phyloP scores from a whole-genome alignment of 2,329 filamentous ascomycete species.

The Arthrobotrys sphaeroides region DNA sequence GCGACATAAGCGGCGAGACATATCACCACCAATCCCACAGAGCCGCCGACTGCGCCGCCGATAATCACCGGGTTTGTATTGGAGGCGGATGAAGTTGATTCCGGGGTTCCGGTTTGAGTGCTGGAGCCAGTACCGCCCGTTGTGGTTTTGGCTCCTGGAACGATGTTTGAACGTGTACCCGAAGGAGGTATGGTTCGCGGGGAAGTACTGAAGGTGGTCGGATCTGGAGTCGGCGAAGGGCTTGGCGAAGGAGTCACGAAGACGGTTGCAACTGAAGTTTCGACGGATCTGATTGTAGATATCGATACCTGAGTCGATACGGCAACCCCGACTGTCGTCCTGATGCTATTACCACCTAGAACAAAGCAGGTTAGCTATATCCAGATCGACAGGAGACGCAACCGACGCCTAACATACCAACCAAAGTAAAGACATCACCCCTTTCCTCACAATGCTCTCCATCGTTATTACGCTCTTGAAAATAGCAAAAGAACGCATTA shows the following conservation, averaged over 20 bases:
- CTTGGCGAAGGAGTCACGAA: conserved; percentile 1
- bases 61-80: background rate
- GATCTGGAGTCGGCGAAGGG: background rate
- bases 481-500: conserved; percentile 29
- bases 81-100: background rate
- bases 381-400: background rate
- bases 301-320: background rate
- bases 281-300: background rate
- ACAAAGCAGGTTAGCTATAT: background rate
- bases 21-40: background rate
- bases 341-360: conserved; percentile 18
- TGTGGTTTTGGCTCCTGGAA: background rate
- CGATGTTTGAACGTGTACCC: background rate
- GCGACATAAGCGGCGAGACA: conserved; percentile 8
- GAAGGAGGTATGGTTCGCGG: background rate
- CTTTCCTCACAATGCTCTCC: conserved; percentile 15
- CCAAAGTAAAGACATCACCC: conserved; percentile 25
- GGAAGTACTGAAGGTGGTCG: background rate
- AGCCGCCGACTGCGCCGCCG: conserved; percentile 17
- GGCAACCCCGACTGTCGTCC: conserved; percentile 11
- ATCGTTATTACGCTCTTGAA: conserved; percentile 11
- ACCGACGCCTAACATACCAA: conserved; percentile 2
- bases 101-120: background rate
- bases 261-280: background rate
- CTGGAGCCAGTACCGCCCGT: background rate